Conservation (phyloP, 75 land plant genomes). For the Isoetes taiwanensis region DNA sequence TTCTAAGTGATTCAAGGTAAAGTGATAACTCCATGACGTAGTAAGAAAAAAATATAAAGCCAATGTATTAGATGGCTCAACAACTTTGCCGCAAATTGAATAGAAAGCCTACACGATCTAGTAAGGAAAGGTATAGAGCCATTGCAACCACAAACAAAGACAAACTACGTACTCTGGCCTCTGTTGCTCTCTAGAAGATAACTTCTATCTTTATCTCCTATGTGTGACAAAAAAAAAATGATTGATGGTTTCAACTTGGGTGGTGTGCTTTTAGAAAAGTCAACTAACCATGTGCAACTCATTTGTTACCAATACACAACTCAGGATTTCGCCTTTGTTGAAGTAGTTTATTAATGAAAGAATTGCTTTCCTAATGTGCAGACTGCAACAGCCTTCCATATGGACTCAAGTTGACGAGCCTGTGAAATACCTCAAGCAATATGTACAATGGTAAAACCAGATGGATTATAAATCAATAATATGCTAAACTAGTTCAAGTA, state of each 20-base stretch:
- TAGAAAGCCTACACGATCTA: no score
- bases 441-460: background rate
- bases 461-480: background rate
- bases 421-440: constrained; percentile 11
- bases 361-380: constrained; percentile 98
- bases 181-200: constrained; percentile 96
- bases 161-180: no score
- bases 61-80: no score
- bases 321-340: constrained; percentile 93
- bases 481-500: no score
- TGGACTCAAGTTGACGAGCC: constrained; percentile 80
- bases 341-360: constrained; percentile 67
- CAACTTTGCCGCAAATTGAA: no score
- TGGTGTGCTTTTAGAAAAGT: no score
- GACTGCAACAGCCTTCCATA: constrained; percentile 86
- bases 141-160: no score
- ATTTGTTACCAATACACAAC: constrained; percentile 79
- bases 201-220: constrained; percentile 78
- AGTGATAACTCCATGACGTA: no score
- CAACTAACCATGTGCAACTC: constrained; percentile 86
- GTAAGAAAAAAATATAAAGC: no score
- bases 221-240: constrained; percentile 32
- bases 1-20: no score
- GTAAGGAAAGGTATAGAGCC: no score
- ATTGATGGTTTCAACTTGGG: no score